Base-by-base conservation (phyloP, 2,329 filamentous ascomycete genomes). In the Aspergillus floridensis region DNA sequence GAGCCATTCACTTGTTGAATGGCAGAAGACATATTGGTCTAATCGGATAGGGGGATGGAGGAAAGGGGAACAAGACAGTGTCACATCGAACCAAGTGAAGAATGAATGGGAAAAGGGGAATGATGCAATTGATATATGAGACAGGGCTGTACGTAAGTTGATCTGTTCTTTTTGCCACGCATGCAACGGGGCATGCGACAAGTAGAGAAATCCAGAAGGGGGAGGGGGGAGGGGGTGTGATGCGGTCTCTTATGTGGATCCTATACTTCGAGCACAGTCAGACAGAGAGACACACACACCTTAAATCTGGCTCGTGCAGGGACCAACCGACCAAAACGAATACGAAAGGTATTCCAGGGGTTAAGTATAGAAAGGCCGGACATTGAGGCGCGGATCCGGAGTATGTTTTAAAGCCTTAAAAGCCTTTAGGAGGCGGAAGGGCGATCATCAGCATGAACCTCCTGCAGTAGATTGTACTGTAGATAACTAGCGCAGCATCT, bases 1-100 rank as follows among this genome's bases (percentile, higher is more conserved):
- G 68, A 65, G 51, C 65, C 69, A 64, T 71, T 63, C 12, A 59
- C 61, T 22, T 67, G 66, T 22, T 64, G 64, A 55, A 72, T 58
- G 58, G 69, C 66, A 51, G 65, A 68, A 47, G 72, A 72, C 72
- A 74, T 75, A 47, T 59, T 72, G 59, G 16, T 19, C 53, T 31
- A 48, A 57, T 49, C 53, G 49, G 57, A 61, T 59, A 55, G 53
- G 59, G 32, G 24, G 55, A 49, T 16, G 56, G 44, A 53, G 32
- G 29, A 47, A 22, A 29, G 46, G 29, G 32, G 35, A 56, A 29
- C 46, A 50, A 21, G 35, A 26, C 22, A 50, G 53, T 49, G 50
- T 62, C 58, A 65, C 68, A 69, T 70, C 54, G 63, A 63, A 59
- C 49, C 56, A 29, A 29, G 26, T 8, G 26, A 21, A 29, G 24